Base-by-base conservation (phyloP, 306 rosid genomes). In the Psophocarpus tetragonolobus region DNA sequence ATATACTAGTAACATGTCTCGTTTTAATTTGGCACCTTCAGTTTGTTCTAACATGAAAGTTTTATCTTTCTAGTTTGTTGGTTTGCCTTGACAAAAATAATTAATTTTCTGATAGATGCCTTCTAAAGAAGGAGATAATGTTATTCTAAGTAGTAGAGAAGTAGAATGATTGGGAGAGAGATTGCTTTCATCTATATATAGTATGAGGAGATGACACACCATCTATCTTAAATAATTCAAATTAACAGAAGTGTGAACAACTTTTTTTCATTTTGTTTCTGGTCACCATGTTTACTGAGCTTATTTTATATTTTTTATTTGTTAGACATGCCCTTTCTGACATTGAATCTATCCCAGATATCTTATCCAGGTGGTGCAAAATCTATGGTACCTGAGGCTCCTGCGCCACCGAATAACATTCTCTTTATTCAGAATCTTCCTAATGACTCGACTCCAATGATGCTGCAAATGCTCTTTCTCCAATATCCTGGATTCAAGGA, bases 381-480 rank as follows among this genome's bases (percentile, higher is more conserved):
- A 85, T 73, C 93, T 62, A 80, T 86, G 87, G 85, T 90, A 36
- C 96, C 99, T 0, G 99, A 96, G 86, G 99, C 91, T 54, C 99
- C 98, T 53, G 98, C 99, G n/a, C 98, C 99, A 0, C 97, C 97
- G 51, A 96, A 96, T 81, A 96, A 86, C 85, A 96, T 96, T 75
- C 91, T 96, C 75, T 96, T 96, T 44, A 88, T 92, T 35, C 98
- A 96, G 85, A 92, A 91, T 85, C 98, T 92, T 75, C 98, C 99
- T 20, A 89, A 87, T 0, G 99, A 92, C 33, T 87, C 99, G 8
- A 91, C 96, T 50, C 92, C 99, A 20, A 87, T 90, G 96, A 92
- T 96, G 99, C 90, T 96, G 73, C 99, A 96, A 78, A 96, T 96
- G 98, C 98, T 96, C 45, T 94, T 92, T 87, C 94, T 87, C 68